Conservation (phyloP, 805 yeast species). For the Candida caryicola region DNA sequence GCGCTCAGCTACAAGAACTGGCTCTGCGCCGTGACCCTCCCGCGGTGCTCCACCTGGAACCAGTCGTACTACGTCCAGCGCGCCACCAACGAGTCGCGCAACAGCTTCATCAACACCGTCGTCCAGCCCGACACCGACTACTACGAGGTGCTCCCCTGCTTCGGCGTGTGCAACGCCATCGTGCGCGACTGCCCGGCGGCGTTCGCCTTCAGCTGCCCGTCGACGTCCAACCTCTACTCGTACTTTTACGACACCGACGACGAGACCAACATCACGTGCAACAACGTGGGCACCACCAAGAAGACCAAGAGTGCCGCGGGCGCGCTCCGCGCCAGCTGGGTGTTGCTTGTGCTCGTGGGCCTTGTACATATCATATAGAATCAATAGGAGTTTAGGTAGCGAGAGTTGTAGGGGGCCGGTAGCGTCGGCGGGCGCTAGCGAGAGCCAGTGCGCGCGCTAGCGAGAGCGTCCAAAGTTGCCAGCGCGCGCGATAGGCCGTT, state of each 20-base stretch:
- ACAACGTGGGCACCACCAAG: conserved; percentile 29
- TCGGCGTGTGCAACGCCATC: conserved; percentile 72
- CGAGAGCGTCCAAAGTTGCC: too few relatives aligned
- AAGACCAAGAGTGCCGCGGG: conserved; percentile 8
- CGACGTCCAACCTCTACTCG: conserved; percentile 30
- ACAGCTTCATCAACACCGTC: conserved; percentile 48
- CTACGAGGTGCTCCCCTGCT: conserved; percentile 84
- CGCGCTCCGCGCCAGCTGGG: conserved; percentile 13
- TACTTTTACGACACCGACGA: conserved; percentile 40
- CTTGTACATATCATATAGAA: conserved; percentile 1
- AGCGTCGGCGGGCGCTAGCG: too few relatives aligned
- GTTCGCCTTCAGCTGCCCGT: conserved; percentile 76
- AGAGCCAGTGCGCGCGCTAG: too few relatives aligned
- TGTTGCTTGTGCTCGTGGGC: conserved; percentile 8
- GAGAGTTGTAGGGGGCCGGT: too few relatives aligned
- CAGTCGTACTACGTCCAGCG: conserved; percentile 46
- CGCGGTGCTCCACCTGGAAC: conserved; percentile 67
- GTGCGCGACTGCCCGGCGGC: conserved; percentile 81
- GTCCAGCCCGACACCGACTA: conserved; percentile 58
- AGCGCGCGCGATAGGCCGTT: too few relatives aligned
- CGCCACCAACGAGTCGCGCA: conserved; percentile 54
- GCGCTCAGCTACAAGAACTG: conserved; percentile 69
- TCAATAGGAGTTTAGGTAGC: too few relatives aligned
- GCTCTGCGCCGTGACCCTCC: conserved; percentile 87
- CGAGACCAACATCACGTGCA: conserved; percentile 29